Evolutionary conservation across 768 basidiomycete species (phyloP), one percentile per base, ranked within the genome.

Genomic region (Leccinum broughii): DNA sequence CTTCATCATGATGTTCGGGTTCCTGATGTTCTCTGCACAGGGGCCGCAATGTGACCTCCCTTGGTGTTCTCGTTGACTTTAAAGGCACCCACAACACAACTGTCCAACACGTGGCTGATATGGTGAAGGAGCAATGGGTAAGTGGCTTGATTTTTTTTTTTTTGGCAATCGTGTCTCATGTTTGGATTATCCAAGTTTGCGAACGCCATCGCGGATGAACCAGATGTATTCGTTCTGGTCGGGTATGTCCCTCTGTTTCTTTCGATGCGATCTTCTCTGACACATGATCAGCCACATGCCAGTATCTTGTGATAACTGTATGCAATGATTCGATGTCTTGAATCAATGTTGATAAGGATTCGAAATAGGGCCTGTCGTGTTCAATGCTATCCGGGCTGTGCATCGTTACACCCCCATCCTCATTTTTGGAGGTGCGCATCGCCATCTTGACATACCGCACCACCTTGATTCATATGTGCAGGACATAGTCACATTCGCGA

Each of bases 71-170:
- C 11, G 94, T 76, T 60, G 81, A 92, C 70, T 95, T 92, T 70
- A 85, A 81, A 0, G 84, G 85, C 52, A 89, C 48, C 64, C 72
- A 41, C 15, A 88, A 88, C 60, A 91, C 90, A 6, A 87, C 86
- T 2, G 88, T 95, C 14, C 92, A 93, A 66, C 76, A 75, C 39
- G 88, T 92, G 3, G 80, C 74, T 10, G 78, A 85, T 46, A 89
- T 95, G 88, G 86, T 93, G 46, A 86, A 89, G 60, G 92, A 94
- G 69, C 35, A 73, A 3, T 96, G 93, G 90, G 87, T 87, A 58
- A 34, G 78, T 64, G 4, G 26, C 14, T 55, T 32, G 17, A 30
- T 14, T 5, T 37, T 4, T 32, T 4, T 10, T 24, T 4, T n/a
- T n/a, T n/a, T n/a, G n/a, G 6, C 8, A 2, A 30, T 9, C 3